These are phyloP conservation scores for Alternaria novae-zelandiae DNA, from an alignment of 2,329 filamentous ascomycete genomes.

Conservation along the genomic window DNA sequence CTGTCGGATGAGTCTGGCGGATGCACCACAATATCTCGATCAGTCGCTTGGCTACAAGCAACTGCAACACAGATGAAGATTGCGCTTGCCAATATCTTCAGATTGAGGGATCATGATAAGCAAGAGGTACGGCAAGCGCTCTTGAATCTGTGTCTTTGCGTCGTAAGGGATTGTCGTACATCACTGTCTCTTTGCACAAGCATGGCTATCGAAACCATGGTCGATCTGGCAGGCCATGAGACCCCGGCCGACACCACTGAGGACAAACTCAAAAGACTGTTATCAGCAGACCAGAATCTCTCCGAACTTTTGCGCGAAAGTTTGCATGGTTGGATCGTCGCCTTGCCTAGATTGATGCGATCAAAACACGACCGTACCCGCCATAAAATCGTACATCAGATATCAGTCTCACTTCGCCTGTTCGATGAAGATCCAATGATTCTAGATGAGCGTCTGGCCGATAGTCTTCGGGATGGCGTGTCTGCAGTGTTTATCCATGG, in stretches of 20 bases:
- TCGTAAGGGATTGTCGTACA: conserved; percentile 79
- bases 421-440: conserved; percentile 68
- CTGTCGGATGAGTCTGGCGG: conserved; percentile 14
- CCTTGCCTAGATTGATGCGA: conserved; percentile 83
- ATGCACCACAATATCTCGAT: conserved; percentile 47
- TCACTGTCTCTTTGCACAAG: conserved; percentile 72
- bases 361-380: conserved; percentile 81
- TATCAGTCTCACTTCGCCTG: conserved; percentile 75
- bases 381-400: conserved; percentile 72
- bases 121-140: conserved; percentile 72
- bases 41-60: conserved; percentile 75
- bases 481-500: conserved; percentile 54
- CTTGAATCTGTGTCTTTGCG: conserved; percentile 71
- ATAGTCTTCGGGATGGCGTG: conserved; percentile 77
- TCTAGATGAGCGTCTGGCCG: conserved; percentile 70
- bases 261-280: conserved; percentile 63
- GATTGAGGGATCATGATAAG: conserved; percentile 73
- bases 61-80: conserved; percentile 83
- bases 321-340: conserved; percentile 80
- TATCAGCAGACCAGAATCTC: conserved; percentile 67
- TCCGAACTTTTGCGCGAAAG: conserved; percentile 70
- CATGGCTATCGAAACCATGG: conserved; percentile 81
- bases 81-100: conserved; percentile 78
- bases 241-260: conserved; percentile 55
- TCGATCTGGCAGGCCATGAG: conserved; percentile 64